Evolutionary conservation across 306 rosid species (phyloP).

Genomic region (Astragalus glycyphyllos): DNA sequence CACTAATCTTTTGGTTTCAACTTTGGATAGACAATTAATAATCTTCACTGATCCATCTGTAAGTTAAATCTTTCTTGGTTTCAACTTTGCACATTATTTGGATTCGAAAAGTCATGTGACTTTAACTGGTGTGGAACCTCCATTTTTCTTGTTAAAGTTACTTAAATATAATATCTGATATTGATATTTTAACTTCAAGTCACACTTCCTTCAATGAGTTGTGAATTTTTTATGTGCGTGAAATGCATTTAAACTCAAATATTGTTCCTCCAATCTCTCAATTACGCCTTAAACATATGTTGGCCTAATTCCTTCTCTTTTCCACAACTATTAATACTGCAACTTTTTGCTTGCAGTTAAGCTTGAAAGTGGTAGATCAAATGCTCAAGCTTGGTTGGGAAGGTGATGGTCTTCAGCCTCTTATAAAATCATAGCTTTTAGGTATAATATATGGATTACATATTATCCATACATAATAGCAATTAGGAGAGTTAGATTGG

Average conservation of each 20-base stretch:
- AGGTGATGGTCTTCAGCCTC: conserved; percentile 92
- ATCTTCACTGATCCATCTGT: conserved; percentile 95
- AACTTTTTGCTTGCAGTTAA: conserved; percentile 71
- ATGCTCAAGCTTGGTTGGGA: conserved; percentile 99
- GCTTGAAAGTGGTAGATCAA: conserved; percentile 98
- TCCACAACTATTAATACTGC: conserved; percentile 36
- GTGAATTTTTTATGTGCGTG: conserved; percentile 18
- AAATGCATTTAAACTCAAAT: conserved; percentile 36
- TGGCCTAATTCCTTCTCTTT: conserved; percentile 28
- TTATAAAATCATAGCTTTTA: conserved; percentile 75
- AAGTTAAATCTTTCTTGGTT: conserved; percentile 54
- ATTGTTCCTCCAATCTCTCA: neutral
- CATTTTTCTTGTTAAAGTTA: conserved; percentile 10
- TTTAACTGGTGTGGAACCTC: conserved; percentile 6
- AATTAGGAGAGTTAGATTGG: conserved; percentile 51
- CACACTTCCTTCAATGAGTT: neutral
- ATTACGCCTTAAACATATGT: conserved; percentile 19
- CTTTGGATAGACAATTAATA: conserved; percentile 79
- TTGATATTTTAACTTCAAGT: neutral
- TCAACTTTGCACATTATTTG: conserved; percentile 20
- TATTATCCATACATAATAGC: conserved; percentile 42
- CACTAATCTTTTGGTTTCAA: conserved; percentile 94
- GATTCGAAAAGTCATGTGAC: conserved; percentile 10
- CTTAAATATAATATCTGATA: neutral
- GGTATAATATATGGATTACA: conserved; percentile 50